Percentiles rank a stretch among this genome's conserved stretches.
phyloP scores from a whole-genome alignment of 2,329 filamentous ascomycete genomes.

The Teratosphaeria zuluensis region DNA sequence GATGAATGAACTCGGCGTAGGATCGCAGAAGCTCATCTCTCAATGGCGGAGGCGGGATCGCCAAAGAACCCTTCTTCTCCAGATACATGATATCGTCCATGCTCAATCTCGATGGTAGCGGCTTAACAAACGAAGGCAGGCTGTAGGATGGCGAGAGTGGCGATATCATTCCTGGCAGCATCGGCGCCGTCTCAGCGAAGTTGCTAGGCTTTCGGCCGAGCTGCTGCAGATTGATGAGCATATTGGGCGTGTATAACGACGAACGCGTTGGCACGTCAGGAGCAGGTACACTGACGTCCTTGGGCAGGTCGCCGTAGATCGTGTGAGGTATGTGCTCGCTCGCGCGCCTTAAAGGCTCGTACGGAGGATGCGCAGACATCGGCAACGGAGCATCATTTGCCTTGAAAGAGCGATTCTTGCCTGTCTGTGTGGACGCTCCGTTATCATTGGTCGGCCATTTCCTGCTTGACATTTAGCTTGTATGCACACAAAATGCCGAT shows the following conservation, averaged over 20 bases:
- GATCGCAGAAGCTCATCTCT: slow-evolving; percentile 73
- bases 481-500: not conserved
- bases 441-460: slow-evolving; percentile 25
- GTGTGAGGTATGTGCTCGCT: slow-evolving; percentile 51
- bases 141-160: slow-evolving; percentile 26
- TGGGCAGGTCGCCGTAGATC: slow-evolving; percentile 29
- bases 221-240: slow-evolving; percentile 23
- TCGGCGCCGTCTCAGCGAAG: slow-evolving; percentile 15
- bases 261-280: slow-evolving; percentile 8
- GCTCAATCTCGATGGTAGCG: slow-evolving; percentile 66
- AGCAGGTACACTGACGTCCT: not conserved
- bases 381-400: slow-evolving; percentile 9
- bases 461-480: slow-evolving; percentile 9
- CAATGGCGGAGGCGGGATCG: slow-evolving; percentile 58
- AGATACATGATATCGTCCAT: slow-evolving; percentile 77
- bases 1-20: slow-evolving; percentile 84
- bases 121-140: slow-evolving; percentile 64
- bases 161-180: slow-evolving; percentile 17
- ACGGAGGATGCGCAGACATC: slow-evolving; percentile 24
- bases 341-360: slow-evolving; percentile 16
- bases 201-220: slow-evolving; percentile 15
- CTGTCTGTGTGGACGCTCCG: not conserved
- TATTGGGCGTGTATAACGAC: slow-evolving; percentile 19
- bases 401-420: slow-evolving; percentile 5
- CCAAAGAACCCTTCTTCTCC: slow-evolving; percentile 72